A percentile compares a stretch with the other conserved stretches of the same genome.
These are phyloP conservation scores for Annulohypoxylon nitens DNA, from an alignment of 495 filamentous ascomycete genomes.

Conservation along the genomic window DNA sequence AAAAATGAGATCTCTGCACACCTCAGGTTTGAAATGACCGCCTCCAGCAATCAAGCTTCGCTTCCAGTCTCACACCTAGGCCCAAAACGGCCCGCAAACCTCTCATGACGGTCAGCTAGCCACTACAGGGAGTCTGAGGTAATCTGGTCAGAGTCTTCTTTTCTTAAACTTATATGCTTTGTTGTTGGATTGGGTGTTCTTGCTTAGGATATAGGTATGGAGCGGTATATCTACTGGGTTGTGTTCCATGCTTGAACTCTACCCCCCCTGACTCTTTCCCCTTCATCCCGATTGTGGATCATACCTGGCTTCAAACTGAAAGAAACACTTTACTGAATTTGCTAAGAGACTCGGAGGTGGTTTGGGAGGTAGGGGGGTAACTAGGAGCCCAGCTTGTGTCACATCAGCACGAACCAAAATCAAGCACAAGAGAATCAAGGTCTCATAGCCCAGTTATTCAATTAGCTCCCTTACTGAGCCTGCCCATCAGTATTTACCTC, in stretches of 20 bases:
- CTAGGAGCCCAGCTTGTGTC: background rate
- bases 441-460: slow-evolving; percentile 4
- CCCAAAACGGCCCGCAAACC: too few relatives aligned
- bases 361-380: background rate
- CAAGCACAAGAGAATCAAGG: background rate
- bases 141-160: background rate
- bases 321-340: too few relatives aligned
- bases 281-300: too few relatives aligned
- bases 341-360: too few relatives aligned
- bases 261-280: too few relatives aligned
- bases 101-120: background rate
- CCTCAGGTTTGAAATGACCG: background rate
- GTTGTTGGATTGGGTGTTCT: background rate
- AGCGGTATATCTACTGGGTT: background rate
- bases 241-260: too few relatives aligned
- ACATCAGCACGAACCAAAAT: background rate
- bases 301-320: too few relatives aligned
- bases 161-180: background rate
- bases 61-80: too few relatives aligned
- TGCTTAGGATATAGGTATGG: background rate
- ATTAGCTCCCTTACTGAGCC: slow-evolving; percentile 9
- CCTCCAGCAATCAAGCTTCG: too few relatives aligned
- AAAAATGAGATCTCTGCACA: background rate
- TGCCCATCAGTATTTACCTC: slow-evolving; percentile 8
- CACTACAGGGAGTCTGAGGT: background rate